phyloP scores from a whole-genome alignment of 257 asterid genomes.

The Catharanthus roseus region DNA sequence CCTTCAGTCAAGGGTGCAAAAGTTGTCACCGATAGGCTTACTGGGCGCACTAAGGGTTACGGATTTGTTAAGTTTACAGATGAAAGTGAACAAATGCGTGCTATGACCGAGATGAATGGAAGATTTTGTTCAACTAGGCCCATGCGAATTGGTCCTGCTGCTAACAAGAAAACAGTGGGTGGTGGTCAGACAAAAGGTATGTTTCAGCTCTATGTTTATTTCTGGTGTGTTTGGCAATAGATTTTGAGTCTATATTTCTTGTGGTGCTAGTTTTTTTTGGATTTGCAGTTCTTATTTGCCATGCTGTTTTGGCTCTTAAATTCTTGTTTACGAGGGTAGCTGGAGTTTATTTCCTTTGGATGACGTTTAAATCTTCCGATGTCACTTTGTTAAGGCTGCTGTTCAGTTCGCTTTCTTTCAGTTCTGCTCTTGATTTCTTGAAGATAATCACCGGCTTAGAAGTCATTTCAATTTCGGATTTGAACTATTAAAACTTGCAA shows the following conservation, averaged over 20 bases:
- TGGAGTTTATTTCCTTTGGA: constrained; percentile 18
- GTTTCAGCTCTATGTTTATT: neutral
- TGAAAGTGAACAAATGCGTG: constrained; percentile 77
- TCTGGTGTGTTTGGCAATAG: constrained; percentile 14
- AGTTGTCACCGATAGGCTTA: constrained; percentile 76
- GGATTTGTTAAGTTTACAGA: constrained; percentile 89
- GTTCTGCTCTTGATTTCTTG: constrained; percentile 32
- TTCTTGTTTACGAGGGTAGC: constrained; percentile 28
- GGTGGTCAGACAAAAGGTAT: constrained; percentile 67
- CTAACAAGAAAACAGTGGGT: constrained; percentile 70
- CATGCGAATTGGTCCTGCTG: constrained; percentile 93
- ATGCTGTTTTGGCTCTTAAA: constrained; percentile 23
- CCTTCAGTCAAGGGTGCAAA: constrained; percentile 80
- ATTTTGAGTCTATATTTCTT: neutral
- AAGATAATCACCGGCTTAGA: constrained; percentile 46
- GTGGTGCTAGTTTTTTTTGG: neutral
- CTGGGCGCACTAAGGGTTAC: constrained; percentile 88
- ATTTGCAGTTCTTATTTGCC: constrained; percentile 3
- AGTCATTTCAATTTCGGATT: constrained; percentile 30
- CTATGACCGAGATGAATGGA: constrained; percentile 96
- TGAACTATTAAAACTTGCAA: constrained; percentile 30
- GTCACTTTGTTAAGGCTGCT: constrained; percentile 31
- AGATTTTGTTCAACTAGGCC: constrained; percentile 83
- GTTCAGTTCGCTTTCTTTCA: constrained; percentile 9
- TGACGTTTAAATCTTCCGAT: constrained; percentile 29